A percentile compares a stretch with the other conserved stretches of the same genome.
Conservation (phyloP, 1,284 basidiomycete genomes). For the Ceratobasidium sp. region DNA sequence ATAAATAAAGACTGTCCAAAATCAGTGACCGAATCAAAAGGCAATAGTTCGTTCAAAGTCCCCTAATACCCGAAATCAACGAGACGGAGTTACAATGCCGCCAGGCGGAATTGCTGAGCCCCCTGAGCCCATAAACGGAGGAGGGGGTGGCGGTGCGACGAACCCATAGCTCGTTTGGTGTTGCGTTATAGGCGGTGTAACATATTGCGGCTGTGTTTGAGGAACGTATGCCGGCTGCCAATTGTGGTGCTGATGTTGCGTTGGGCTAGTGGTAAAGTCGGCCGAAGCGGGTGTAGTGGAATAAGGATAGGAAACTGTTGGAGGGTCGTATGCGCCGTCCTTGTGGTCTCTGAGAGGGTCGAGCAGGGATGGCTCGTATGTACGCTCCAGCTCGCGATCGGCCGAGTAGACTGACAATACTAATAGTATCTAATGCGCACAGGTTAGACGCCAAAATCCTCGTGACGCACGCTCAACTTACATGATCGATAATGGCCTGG, state of each 20-base stretch:
- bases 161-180: slow-evolving; percentile 16
- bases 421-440: not conserved
- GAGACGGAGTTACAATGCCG: slow-evolving; percentile 23
- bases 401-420: slow-evolving; percentile 15
- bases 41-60: not conserved
- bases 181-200: not conserved
- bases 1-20: not conserved
- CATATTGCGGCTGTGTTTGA: not conserved
- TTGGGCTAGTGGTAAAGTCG: not conserved
- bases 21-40: not conserved
- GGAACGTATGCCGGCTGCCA: slow-evolving; percentile 31
- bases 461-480: not conserved
- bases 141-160: slow-evolving; percentile 14
- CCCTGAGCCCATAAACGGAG: slow-evolving; percentile 1
- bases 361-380: slow-evolving; percentile 6
- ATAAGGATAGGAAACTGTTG: not conserved
- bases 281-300: not conserved
- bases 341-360: slow-evolving; percentile 28
- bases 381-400: slow-evolving; percentile 11
- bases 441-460: not conserved
- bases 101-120: slow-evolving; percentile 4
- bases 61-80: not conserved
- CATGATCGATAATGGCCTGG: slow-evolving; percentile 19
- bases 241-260: not conserved
- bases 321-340: slow-evolving; percentile 22